Evolutionary conservation across 2,329 filamentous ascomycete genomes (phyloP).

Genomic region (Diaporthe vexans): DNA sequence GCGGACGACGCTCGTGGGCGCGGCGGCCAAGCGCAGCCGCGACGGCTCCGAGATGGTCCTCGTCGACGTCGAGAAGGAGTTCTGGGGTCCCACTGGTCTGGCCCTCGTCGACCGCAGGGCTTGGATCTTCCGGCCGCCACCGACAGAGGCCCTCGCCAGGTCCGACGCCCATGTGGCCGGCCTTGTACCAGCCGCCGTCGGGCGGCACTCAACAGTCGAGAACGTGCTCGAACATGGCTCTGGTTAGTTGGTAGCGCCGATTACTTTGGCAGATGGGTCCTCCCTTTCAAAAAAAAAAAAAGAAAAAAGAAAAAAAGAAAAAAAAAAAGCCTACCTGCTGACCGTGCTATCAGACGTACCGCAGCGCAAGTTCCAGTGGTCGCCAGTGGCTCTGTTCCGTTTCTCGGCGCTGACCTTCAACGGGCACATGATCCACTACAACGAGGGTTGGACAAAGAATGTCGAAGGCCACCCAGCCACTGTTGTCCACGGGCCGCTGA

Average conservation of each 20-base stretch:
- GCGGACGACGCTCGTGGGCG: constrained; percentile 46
- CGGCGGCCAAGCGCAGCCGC: constrained; percentile 66
- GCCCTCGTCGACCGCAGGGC: constrained; percentile 68
- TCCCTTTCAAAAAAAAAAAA: too few relatives aligned
- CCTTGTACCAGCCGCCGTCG: neutral
- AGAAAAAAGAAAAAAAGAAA: too few relatives aligned
- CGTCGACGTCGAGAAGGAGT: constrained; percentile 74
- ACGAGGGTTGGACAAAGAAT: constrained; percentile 73
- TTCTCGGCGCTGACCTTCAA: constrained; percentile 91
- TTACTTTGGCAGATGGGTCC: too few relatives aligned
- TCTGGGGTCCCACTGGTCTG: constrained; percentile 64
- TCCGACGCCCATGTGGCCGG: neutral
- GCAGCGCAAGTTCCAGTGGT: constrained; percentile 57
- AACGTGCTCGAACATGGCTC: constrained; percentile 25
- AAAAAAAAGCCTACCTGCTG: neutral
- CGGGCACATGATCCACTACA: constrained; percentile 87
- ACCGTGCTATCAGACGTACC: neutral
- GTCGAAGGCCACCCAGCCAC: constrained; percentile 78
- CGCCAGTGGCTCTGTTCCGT: constrained; percentile 74
- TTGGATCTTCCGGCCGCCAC: constrained; percentile 38
- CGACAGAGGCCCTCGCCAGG: constrained; percentile 8
- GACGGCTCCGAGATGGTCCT: constrained; percentile 74
- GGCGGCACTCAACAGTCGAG: constrained; percentile 28
- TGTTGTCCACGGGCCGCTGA: constrained; percentile 86
- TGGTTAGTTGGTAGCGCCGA: constrained; percentile 9